Percentiles rank a stretch among this genome's conserved stretches.
Conservation (phyloP, 2,329 filamentous ascomycete genomes). For the Elsinoe arachidis region DNA sequence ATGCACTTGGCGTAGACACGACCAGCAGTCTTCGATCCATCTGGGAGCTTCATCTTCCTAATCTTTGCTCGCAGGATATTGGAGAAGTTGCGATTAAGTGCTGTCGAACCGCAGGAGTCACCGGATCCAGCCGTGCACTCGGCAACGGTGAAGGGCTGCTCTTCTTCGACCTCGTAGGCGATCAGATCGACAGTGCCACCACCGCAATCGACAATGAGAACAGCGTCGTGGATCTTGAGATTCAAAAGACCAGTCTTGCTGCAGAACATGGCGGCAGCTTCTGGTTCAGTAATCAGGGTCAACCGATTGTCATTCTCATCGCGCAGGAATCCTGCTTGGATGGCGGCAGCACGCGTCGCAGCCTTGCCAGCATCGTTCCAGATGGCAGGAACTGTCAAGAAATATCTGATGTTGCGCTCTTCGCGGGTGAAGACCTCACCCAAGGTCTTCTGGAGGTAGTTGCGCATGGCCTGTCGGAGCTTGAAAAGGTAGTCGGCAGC, state of each 20-base stretch:
- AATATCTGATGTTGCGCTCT: constrained; percentile 96
- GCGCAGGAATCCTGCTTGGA: constrained; percentile 90
- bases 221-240: constrained; percentile 96
- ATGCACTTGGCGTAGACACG: constrained; percentile 99
- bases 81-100: constrained; percentile 94
- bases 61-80: constrained; percentile 98
- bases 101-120: constrained; percentile 96
- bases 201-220: constrained; percentile 95
- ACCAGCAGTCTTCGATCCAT: constrained; percentile 93
- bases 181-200: constrained; percentile 98
- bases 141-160: constrained; percentile 91
- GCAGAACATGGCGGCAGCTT: constrained; percentile 95
- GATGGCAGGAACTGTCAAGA: constrained; percentile 95
- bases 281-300: constrained; percentile 90
- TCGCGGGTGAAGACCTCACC: constrained; percentile 97
- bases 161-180: constrained; percentile 96
- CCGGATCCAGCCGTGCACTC: constrained; percentile 96
- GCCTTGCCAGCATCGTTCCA: constrained; percentile 99
- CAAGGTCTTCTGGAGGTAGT: constrained; percentile 88
- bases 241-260: constrained; percentile 93
- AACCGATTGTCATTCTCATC: constrained; percentile 97
- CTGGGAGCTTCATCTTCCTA: constrained; percentile 96
- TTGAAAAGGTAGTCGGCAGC: constrained; percentile 99
- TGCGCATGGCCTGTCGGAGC: constrained; percentile 91
- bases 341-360: constrained; percentile 87